Conservation (phyloP, 2,329 filamentous ascomycete genomes). For the Botrytis squamosa region DNA sequence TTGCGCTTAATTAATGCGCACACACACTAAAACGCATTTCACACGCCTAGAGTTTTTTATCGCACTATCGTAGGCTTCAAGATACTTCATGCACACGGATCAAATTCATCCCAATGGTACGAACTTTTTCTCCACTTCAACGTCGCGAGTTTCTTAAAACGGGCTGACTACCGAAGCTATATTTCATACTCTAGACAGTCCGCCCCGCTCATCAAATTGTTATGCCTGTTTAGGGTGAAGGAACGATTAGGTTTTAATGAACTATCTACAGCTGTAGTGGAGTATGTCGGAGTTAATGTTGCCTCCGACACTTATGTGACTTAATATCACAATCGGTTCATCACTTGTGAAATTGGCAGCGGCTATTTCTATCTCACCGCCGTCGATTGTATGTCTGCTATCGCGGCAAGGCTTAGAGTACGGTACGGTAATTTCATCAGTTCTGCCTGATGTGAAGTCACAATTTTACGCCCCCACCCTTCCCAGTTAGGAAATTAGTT, state of each 20-base stretch:
- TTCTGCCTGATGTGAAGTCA: neutral
- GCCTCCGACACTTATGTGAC: neutral
- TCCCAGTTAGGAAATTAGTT: neutral
- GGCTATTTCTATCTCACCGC: neutral
- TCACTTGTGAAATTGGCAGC: neutral
- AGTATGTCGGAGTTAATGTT: neutral
- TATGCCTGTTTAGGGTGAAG: neutral
- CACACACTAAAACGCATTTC: neutral
- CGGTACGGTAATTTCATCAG: neutral
- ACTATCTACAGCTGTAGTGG: neutral
- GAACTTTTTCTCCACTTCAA: neutral
- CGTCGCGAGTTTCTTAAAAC: neutral
- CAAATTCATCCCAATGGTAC: neutral
- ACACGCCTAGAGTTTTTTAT: neutral
- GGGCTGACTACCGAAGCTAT: neutral
- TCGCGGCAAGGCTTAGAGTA: neutral
- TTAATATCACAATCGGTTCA: neutral
- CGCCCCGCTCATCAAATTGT: neutral
- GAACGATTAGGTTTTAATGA: neutral
- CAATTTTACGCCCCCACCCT: neutral
- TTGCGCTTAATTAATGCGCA: neutral
- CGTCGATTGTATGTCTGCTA: neutral
- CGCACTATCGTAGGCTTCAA: slow-evolving; percentile 1
- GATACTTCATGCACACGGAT: neutral
- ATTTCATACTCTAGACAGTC: neutral